A percentile compares a stretch with the other conserved stretches of the same genome.
Conservation (phyloP, 2,329 filamentous ascomycete species). For the Penicillium sp. region DNA sequence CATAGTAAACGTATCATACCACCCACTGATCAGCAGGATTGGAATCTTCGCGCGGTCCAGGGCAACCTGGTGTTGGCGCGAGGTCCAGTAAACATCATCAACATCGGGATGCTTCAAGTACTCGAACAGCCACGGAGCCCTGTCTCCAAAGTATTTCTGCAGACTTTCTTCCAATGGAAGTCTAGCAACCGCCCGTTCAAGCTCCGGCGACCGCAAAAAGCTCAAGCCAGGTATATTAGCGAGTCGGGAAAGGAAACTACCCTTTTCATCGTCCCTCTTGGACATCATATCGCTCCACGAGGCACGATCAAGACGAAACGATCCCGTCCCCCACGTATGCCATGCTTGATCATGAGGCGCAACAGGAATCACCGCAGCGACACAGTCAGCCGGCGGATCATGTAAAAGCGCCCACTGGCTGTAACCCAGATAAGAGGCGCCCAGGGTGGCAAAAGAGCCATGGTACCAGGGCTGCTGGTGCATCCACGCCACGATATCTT, state of each 20-base stretch:
- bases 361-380: conserved; percentile 26
- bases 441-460: conserved; percentile 26
- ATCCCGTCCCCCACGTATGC: conserved; percentile 24
- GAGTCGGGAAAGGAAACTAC: conserved; percentile 17
- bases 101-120: conserved; percentile 21
- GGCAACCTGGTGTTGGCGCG: conserved; percentile 17
- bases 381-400: conserved; percentile 25
- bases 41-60: conserved; percentile 24
- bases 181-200: conserved; percentile 16
- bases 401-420: conserved; percentile 28
- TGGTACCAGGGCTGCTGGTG: conserved; percentile 27
- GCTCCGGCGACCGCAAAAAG: conserved; percentile 20
- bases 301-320: conserved; percentile 25
- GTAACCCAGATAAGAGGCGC: conserved; percentile 26
- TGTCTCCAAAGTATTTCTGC: conserved; percentile 20
- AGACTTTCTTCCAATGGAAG: conserved; percentile 22
- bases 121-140: conserved; percentile 27
- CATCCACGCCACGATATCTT: conserved; percentile 29
- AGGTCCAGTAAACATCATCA: conserved; percentile 21
- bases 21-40: conserved; percentile 24
- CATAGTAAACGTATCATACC: conserved; percentile 26
- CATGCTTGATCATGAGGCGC: conserved; percentile 24
- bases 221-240: conserved; percentile 20
- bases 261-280: conserved; percentile 10
- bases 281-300: conserved; percentile 28